Percentiles rank a stretch among this genome's conserved stretches.
phyloP scores from a whole-genome alignment of 495 filamentous ascomycete genomes.

The Rusavskia elegans region DNA sequence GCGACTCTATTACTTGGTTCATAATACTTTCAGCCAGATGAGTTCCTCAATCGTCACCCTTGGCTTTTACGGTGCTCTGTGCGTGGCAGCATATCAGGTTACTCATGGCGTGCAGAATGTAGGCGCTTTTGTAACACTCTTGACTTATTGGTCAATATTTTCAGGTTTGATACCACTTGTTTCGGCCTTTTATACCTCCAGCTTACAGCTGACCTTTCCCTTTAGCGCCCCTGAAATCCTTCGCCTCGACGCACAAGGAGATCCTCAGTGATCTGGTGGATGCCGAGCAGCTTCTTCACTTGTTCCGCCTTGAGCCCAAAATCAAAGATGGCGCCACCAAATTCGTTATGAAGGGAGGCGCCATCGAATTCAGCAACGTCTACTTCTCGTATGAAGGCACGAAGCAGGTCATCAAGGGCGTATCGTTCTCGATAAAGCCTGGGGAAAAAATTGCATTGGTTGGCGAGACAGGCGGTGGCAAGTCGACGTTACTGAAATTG shows the following conservation, averaged over 20 bases:
- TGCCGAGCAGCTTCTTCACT: constrained; percentile 53
- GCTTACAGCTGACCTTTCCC: background rate
- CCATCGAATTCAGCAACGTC: constrained; percentile 32
- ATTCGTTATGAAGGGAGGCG: constrained; percentile 36
- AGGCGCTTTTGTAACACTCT: constrained; percentile 54
- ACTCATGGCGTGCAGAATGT: constrained; percentile 35
- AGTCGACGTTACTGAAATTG: constrained; percentile 39
- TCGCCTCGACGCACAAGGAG: constrained; percentile 42
- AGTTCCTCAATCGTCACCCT: constrained; percentile 45
- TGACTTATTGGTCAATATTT: constrained; percentile 55
- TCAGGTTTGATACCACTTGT: constrained; percentile 7
- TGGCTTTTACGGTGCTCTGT: constrained; percentile 45
- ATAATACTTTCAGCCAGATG: constrained; percentile 15
- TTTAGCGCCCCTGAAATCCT: constrained; percentile 40
- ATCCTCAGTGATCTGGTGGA: constrained; percentile 49
- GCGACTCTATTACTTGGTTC: background rate
- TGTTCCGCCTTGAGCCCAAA: constrained; percentile 50
- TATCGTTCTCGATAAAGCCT: constrained; percentile 32
- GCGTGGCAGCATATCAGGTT: constrained; percentile 55
- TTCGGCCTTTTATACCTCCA: background rate
- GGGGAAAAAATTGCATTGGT: constrained; percentile 42
- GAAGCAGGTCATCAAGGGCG: constrained; percentile 31
- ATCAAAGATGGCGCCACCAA: constrained; percentile 40
- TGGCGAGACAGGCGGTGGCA: constrained; percentile 49
- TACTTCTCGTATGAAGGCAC: constrained; percentile 33